Evolutionary conservation across 2,329 filamentous ascomycete genomes (phyloP), one percentile per base, ranked within the genome.

Genomic region (Onygena corvina): DNA sequence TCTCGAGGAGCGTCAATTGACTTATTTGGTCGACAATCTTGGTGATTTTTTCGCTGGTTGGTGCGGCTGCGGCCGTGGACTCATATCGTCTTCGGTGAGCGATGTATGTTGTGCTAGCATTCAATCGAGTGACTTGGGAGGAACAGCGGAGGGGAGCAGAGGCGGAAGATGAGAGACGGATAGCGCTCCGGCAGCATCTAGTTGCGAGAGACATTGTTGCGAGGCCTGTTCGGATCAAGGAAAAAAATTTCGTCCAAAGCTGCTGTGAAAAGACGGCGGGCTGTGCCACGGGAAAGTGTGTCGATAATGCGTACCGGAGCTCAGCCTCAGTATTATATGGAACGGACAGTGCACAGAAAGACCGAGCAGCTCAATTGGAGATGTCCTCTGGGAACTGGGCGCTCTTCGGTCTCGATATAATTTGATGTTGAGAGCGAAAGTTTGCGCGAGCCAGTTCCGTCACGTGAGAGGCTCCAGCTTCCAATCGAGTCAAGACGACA

Each of bases 21-120:
- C 90, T 94, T 70, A 99, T 98, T 72, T 98, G 89, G 68, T 98
- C 89, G 63, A 99, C 92, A 64, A 99, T 98, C 52, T 79, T 80
- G 60, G 82, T 71, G 62, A 99, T 94, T 79, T 98, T 98, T 55
- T 92, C 88, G 71, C 86, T 94, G 54, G 74, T 69, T 60, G 77
- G 67, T 50, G 74, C 70, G 49, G 75, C 74, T 63, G 76, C 80
- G 61, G 89, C 84, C 60, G 87, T 89, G 55, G 87, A 90, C 70
- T 92, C 85, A 84, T 86, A 89, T 78, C 92, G 81, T 71, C 84
- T 80, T 21, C 46, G 47, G 44, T 45, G 47, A 14, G 47, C 25
- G 35, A 48, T 50, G 31, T 52, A 52, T 50, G 45, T 31, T 47
- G 49, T 49, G 30, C 31, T 40, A 33, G 47, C 18, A 21, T 30